Percentiles rank a stretch among this genome's conserved stretches.
phyloP scores from a whole-genome alignment of 2,329 filamentous ascomycete genomes.

The Fusarium denticulatum region DNA sequence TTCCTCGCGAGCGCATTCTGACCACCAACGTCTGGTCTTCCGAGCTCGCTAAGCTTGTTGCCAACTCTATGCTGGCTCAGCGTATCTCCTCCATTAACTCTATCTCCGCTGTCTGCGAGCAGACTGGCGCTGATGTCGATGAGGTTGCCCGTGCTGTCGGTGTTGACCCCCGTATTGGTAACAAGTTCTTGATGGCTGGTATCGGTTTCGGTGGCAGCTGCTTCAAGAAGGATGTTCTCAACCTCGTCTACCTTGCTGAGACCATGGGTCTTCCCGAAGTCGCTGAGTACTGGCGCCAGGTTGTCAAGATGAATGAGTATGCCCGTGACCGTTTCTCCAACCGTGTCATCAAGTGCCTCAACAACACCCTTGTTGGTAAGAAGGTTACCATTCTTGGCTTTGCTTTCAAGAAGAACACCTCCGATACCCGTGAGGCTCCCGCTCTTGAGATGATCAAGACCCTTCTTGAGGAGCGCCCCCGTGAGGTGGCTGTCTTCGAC shows the following conservation, averaged over 20 bases:
- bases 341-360: slow-evolving; percentile 72
- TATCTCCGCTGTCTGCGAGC: slow-evolving; percentile 82
- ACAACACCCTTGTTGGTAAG: slow-evolving; percentile 75
- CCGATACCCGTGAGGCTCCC: slow-evolving; percentile 77
- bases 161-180: slow-evolving; percentile 75
- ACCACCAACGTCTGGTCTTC: slow-evolving; percentile 81
- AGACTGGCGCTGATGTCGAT: slow-evolving; percentile 78
- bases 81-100: slow-evolving; percentile 84
- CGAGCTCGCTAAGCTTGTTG: slow-evolving; percentile 80
- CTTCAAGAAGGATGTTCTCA: slow-evolving; percentile 83
- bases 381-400: slow-evolving; percentile 79
- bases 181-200: slow-evolving; percentile 77
- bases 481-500: slow-evolving; percentile 75
- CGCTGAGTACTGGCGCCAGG: slow-evolving; percentile 77
- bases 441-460: slow-evolving; percentile 74
- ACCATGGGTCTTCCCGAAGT: slow-evolving; percentile 76
- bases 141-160: slow-evolving; percentile 76
- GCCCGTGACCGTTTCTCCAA: slow-evolving; percentile 75
- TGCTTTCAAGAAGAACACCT: slow-evolving; percentile 83
- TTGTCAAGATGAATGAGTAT: slow-evolving; percentile 81
- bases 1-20: slow-evolving; percentile 72
- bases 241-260: slow-evolving; percentile 77
- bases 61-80: slow-evolving; percentile 84
- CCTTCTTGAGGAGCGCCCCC: slow-evolving; percentile 71
- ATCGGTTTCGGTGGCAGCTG: slow-evolving; percentile 84